phyloP scores from a whole-genome alignment of 768 basidiomycete genomes.

The Pleurotus djamor region DNA sequence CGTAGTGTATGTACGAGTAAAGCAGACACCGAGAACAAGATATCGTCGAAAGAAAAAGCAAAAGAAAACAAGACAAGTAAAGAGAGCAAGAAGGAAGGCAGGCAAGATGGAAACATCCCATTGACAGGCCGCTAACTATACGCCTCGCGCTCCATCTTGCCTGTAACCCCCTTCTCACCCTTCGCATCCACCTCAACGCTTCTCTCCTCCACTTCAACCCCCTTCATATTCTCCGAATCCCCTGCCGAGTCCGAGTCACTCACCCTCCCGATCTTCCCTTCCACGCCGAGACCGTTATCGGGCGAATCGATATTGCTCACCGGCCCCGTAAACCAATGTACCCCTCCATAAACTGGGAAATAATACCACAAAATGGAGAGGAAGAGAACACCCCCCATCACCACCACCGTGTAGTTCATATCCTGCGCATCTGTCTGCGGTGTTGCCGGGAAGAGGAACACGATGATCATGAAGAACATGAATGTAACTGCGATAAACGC shows the following conservation, averaged over 20 bases:
- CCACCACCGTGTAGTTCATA: conserved; percentile 77
- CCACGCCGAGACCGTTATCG: not conserved
- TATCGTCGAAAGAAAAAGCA: no score
- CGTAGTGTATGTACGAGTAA: no score
- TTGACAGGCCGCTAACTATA: not conserved
- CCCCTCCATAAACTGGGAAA: conserved; percentile 67
- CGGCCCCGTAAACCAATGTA: conserved; percentile 72
- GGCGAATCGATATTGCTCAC: conserved; percentile 34
- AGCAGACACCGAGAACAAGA: no score
- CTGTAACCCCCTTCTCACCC: not conserved
- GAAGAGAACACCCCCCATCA: conserved; percentile 55
- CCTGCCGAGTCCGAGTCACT: not conserved
- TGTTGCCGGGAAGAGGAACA: conserved; percentile 63
- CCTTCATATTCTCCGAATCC: not conserved
- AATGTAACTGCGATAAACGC: conserved; percentile 53
- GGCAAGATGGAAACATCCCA: no score
- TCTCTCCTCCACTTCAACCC: conserved; percentile 3
- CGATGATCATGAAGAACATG: conserved; percentile 63
- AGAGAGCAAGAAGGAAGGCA: no score
- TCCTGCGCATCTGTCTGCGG: conserved; percentile 35
- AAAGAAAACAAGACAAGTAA: no score
- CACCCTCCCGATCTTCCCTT: conserved; percentile 11
- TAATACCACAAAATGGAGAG: conserved; percentile 66
- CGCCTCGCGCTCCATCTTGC: not conserved
- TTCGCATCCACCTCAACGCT: not conserved